Percentiles rank a stretch among this genome's conserved stretches.
phyloP scores from a whole-genome alignment of 2,329 filamentous ascomycete species.

The Gaeumannomyces sp. region DNA sequence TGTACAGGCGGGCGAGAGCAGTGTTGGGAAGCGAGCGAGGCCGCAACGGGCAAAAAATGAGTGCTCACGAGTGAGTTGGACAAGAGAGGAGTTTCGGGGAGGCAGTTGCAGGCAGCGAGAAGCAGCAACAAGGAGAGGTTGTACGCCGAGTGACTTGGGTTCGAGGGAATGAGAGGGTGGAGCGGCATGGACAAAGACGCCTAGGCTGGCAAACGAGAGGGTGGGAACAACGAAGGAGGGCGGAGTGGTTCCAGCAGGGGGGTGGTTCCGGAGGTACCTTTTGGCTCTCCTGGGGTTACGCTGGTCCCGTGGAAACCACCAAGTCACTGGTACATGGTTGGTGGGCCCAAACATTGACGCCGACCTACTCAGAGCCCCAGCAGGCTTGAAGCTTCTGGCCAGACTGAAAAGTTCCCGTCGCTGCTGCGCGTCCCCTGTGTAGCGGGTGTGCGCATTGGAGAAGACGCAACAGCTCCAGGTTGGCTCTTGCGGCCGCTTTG shows the following conservation, averaged over 20 bases:
- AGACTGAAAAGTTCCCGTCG: background rate
- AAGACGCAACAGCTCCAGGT: background rate
- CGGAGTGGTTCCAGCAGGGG: slow-evolving; percentile 5
- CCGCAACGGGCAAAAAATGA: background rate
- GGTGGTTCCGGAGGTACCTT: slow-evolving; percentile 1
- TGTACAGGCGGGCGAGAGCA: background rate
- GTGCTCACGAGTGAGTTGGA: background rate
- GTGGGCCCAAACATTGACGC: background rate
- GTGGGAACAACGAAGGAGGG: slow-evolving; percentile 5
- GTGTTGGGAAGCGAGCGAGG: background rate
- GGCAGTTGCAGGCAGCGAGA: background rate
- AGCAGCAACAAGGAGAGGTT: slow-evolving; percentile 1
- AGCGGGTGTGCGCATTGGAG: background rate
- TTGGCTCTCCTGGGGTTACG: background rate
- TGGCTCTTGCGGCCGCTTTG: background rate
- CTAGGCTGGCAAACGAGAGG: slow-evolving; percentile 1
- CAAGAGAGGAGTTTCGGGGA: background rate
- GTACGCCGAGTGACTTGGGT: background rate
- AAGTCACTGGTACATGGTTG: slow-evolving; percentile 2
- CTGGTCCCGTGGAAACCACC: background rate
- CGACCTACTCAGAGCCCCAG: background rate
- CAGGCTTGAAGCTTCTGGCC: too few relatives aligned
- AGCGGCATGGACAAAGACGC: slow-evolving; percentile 1
- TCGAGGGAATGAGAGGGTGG: slow-evolving; percentile 4
- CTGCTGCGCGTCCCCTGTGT: background rate